phyloP scores from a whole-genome alignment of 1,284 basidiomycete species.

The Xerocomus nothofagi region DNA sequence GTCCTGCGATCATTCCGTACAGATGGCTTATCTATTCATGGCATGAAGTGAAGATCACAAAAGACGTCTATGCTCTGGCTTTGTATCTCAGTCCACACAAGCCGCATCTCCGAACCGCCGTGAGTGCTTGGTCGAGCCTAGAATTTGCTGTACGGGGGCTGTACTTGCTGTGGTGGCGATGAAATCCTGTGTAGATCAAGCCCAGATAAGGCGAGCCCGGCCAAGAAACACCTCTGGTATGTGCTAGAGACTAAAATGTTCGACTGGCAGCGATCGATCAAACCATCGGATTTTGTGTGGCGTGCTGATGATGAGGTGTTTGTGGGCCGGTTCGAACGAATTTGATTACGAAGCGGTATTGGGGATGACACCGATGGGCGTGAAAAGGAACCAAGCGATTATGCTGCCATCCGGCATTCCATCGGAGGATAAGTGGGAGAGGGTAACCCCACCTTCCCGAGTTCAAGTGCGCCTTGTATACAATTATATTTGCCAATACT shows the following conservation, averaged over 20 bases:
- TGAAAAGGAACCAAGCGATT: background rate
- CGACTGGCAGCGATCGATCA: background rate
- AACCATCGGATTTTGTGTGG: background rate
- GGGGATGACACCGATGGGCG: background rate
- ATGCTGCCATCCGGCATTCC: background rate
- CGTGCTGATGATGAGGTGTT: background rate
- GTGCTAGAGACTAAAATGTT: background rate
- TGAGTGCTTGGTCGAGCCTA: background rate
- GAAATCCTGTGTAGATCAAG: slow-evolving; percentile 16
- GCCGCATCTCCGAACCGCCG: background rate
- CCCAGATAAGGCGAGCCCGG: background rate
- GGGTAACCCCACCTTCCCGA: background rate
- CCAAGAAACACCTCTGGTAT: background rate
- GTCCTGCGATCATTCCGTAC: background rate
- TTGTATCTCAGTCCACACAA: background rate
- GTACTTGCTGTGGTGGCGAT: slow-evolving; percentile 16
- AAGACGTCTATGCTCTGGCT: background rate
- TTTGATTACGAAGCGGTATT: background rate
- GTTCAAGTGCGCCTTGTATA: background rate
- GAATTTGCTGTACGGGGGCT: slow-evolving; percentile 23
- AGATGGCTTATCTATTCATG: background rate
- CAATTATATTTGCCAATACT: slow-evolving; percentile 14
- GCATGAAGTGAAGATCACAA: slow-evolving; percentile 6
- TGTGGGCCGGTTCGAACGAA: background rate
- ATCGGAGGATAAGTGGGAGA: background rate